These are phyloP conservation scores for Tricholoma matsutake DNA, from an alignment of 768 basidiomycete genomes.

Conservation along the genomic window DNA sequence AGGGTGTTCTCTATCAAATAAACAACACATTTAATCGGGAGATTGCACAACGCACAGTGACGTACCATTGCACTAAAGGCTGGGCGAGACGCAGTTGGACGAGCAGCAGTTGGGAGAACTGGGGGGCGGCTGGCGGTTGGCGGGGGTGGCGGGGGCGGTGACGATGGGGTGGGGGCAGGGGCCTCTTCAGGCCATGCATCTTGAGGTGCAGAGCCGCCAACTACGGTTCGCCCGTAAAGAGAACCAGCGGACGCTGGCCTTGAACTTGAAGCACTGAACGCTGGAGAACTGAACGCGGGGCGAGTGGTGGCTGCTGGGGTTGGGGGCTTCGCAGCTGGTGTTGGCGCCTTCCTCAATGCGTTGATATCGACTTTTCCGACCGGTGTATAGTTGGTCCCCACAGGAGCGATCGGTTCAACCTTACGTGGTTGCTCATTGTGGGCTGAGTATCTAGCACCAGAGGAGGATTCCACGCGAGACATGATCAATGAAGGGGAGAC, in stretches of 20 bases:
- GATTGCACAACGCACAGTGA: neutral
- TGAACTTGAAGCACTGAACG: slow-evolving; percentile 10
- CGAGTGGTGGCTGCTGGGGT: slow-evolving; percentile 43
- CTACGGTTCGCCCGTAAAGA: slow-evolving; percentile 38
- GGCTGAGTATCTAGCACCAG: slow-evolving; percentile 85
- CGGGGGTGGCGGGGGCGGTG: slow-evolving; percentile 34
- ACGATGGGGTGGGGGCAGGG: slow-evolving; percentile 29
- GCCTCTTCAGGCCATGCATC: slow-evolving; percentile 62
- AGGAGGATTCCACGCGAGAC: slow-evolving; percentile 83
- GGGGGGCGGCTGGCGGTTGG: slow-evolving; percentile 49
- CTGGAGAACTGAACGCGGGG: slow-evolving; percentile 38
- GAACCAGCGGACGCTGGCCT: slow-evolving; percentile 38
- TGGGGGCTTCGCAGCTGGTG: slow-evolving; percentile 33
- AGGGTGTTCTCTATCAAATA: slow-evolving; percentile 2
- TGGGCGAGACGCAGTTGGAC: slow-evolving; percentile 42
- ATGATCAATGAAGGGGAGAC: slow-evolving; percentile 78
- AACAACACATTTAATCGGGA: neutral
- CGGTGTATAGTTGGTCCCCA: slow-evolving; percentile 73
- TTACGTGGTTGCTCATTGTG: slow-evolving; percentile 76
- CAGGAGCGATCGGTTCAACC: slow-evolving; percentile 78
- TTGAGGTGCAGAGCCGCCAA: slow-evolving; percentile 39
- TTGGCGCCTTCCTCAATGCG: slow-evolving; percentile 48
- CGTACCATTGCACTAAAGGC: slow-evolving; percentile 34
- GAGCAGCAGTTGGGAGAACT: slow-evolving; percentile 33
- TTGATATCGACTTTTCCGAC: slow-evolving; percentile 72